Conservation (phyloP, 805 yeast genomes). For the Suhomyces sp. region DNA sequence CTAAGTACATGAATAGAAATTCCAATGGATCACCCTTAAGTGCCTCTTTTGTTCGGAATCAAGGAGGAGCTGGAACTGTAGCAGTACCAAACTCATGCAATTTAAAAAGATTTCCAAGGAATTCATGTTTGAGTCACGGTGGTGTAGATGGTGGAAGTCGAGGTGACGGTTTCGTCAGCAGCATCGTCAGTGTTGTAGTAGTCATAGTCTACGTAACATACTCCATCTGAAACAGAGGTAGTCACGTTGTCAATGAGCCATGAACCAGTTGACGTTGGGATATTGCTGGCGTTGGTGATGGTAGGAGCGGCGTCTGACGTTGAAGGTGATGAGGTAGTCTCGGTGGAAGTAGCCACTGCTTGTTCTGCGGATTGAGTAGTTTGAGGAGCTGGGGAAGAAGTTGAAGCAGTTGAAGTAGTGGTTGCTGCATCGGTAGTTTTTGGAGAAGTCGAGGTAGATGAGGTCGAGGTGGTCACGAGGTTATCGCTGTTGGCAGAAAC, state of each 20-base stretch:
- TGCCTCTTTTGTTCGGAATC: neutral
- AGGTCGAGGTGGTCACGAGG: constrained; percentile 1
- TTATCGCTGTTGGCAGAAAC: constrained; percentile 8
- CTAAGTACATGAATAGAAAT: neutral
- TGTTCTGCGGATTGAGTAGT: constrained; percentile 6
- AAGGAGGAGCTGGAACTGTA: neutral
- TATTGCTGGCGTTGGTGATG: constrained; percentile 22
- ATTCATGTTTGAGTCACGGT: constrained; percentile 27
- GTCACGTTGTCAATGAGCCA: constrained; percentile 34
- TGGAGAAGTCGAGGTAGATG: constrained; percentile 5
- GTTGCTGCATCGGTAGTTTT: constrained; percentile 5
- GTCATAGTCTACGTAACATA: constrained; percentile 36
- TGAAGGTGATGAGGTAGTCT: constrained; percentile 12
- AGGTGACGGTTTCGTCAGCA: constrained; percentile 32
- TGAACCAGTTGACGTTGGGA: constrained; percentile 21
- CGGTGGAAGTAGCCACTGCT: constrained; percentile 10
- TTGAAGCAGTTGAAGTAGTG: constrained; percentile 12
- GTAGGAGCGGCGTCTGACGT: constrained; percentile 22
- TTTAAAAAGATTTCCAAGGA: neutral
- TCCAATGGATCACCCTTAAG: neutral
- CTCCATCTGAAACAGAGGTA: constrained; percentile 29
- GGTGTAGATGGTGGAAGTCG: constrained; percentile 33
- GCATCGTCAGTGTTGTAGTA: constrained; percentile 22
- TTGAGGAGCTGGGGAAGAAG: constrained; percentile 10
- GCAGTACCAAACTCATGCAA: neutral